Percentiles rank a stretch among this genome's conserved stretches.
Conservation (phyloP, 352 stramenopile species). For the Pythium scleroteichum region DNA sequence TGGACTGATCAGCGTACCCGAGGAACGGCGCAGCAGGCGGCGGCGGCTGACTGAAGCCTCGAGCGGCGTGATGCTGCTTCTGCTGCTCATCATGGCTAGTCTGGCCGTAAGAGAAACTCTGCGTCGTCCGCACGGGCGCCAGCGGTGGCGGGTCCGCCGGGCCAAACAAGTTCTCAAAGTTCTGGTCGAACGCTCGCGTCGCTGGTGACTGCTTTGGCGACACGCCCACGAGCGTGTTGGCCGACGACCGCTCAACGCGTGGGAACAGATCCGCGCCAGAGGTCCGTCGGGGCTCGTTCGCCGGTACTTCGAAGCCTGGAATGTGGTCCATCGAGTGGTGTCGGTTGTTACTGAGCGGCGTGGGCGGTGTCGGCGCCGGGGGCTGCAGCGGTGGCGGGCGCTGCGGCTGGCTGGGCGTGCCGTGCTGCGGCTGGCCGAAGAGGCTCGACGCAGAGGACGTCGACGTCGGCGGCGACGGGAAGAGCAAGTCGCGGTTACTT, state of each 20-base stretch:
- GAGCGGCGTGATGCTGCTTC: constrained; percentile 27
- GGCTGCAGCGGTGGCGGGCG: constrained; percentile 5
- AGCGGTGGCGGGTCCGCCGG: constrained; percentile 11
- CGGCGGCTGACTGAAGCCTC: constrained; percentile 43
- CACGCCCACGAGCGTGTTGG: constrained; percentile 45
- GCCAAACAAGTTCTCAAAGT: constrained; percentile 48
- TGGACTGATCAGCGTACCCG: constrained; percentile 48
- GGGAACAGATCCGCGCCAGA: constrained; percentile 30
- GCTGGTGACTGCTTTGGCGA: constrained; percentile 30
- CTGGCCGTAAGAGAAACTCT: constrained; percentile 52
- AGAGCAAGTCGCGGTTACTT: constrained; percentile 12
- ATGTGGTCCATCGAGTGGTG: constrained; percentile 28
- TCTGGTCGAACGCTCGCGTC: constrained; percentile 30
- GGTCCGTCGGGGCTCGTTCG: constrained; percentile 4
- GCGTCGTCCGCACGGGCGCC: constrained; percentile 37
- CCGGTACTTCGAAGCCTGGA: constrained; percentile 33
- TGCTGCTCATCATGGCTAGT: constrained; percentile 18
- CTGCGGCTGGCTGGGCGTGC: not conserved
- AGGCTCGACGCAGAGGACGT: constrained; percentile 2
- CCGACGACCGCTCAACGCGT: constrained; percentile 23
- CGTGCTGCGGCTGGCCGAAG: constrained; percentile 6
- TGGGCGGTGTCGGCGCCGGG: not conserved
- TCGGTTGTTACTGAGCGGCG: constrained; percentile 9
- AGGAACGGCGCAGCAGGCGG: constrained; percentile 72
- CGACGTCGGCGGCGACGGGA: constrained; percentile 20